A percentile compares a stretch with the other conserved stretches of the same genome.
Conservation (phyloP, 768 basidiomycete genomes). For the Imleria badia region DNA sequence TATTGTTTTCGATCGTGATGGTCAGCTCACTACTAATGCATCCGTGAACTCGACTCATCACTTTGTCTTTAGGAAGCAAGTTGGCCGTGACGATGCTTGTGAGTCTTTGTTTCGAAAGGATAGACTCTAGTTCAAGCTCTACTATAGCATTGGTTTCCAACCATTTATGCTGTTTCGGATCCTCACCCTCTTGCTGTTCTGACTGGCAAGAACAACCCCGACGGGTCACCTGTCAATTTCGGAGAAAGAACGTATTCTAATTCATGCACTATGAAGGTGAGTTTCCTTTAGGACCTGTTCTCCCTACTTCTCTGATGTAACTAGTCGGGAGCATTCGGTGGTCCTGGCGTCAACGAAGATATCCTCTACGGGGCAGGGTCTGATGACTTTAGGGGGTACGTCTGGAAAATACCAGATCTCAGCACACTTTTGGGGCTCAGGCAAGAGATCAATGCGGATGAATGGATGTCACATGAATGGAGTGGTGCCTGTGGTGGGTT, state of each 20-base stretch:
- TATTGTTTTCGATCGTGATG: constrained; percentile 65
- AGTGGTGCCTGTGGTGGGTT: constrained; percentile 32
- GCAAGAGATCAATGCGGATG: constrained; percentile 40
- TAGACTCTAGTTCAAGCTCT: constrained; percentile 1
- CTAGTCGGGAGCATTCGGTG: constrained; percentile 78
- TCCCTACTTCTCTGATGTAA: not conserved
- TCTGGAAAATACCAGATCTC: constrained; percentile 71
- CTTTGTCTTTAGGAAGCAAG: constrained; percentile 47
- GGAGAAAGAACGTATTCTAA: constrained; percentile 62
- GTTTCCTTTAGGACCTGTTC: not conserved
- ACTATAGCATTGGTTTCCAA: constrained; percentile 63
- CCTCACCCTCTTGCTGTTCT: constrained; percentile 69
- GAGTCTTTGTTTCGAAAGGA: constrained; percentile 19
- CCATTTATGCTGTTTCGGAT: constrained; percentile 67
- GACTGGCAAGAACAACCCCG: constrained; percentile 55
- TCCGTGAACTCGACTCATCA: not conserved
- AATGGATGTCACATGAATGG: constrained; percentile 43
- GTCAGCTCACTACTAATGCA: constrained; percentile 33
- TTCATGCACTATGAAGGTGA: constrained; percentile 76
- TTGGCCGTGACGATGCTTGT: constrained; percentile 71
- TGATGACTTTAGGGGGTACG: constrained; percentile 77
- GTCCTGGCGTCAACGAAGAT: constrained; percentile 51
- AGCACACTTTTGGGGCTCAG: constrained; percentile 45
- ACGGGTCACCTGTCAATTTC: constrained; percentile 48
- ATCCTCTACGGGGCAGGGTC: constrained; percentile 73